A percentile compares a stretch with the other conserved stretches of the same genome.
Conservation (phyloP, 306 rosid genomes). For the Fragaria nilgerrensis region DNA sequence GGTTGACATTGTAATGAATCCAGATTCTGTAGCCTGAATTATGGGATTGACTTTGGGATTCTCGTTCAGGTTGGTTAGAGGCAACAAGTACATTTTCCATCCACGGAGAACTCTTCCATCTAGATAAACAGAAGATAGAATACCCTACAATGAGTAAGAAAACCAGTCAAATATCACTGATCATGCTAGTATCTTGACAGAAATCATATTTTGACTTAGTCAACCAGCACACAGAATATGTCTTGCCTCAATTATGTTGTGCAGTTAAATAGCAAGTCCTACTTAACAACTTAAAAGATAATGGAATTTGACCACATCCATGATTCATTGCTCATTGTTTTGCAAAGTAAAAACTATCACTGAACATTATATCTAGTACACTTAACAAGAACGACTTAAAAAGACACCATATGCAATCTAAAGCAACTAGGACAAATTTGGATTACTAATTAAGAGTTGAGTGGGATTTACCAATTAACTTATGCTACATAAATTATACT, state of each 20-base stretch:
- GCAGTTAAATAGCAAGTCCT: neutral
- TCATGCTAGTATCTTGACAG: neutral
- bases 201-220: neutral
- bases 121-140: slow-evolving; percentile 78
- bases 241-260: neutral
- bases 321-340: neutral
- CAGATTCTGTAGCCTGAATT: slow-evolving; percentile 39
- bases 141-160: slow-evolving; percentile 56
- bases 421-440: neutral
- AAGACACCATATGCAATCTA: neutral
- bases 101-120: slow-evolving; percentile 41
- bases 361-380: neutral
- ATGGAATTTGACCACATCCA: neutral
- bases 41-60: slow-evolving; percentile 43
- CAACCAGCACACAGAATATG: neutral
- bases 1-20: slow-evolving; percentile 26
- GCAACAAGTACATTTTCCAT: slow-evolving; percentile 78
- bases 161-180: slow-evolving; percentile 23
- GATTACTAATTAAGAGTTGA: neutral
- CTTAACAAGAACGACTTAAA: neutral
- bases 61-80: slow-evolving; percentile 66
- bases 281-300: neutral
- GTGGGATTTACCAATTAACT: neutral
- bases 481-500: neutral
- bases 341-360: neutral